A percentile compares a stretch with the other conserved stretches of the same genome.
phyloP scores from a whole-genome alignment of 1,284 basidiomycete genomes.

The Tremellales sp. region DNA sequence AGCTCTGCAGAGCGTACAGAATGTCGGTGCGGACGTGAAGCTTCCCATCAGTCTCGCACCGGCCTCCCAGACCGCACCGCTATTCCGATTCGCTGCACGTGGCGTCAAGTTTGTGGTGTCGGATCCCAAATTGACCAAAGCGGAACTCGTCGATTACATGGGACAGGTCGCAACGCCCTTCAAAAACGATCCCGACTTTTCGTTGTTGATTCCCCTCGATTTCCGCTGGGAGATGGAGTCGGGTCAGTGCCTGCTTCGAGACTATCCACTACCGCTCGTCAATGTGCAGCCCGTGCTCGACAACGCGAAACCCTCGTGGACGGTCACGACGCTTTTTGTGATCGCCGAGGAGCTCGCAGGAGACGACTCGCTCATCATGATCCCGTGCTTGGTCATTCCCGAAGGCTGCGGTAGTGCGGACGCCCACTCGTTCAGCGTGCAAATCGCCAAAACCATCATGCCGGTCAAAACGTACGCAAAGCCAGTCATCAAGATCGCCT shows the following conservation, averaged over 20 bases:
- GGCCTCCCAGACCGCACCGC: constrained; percentile 59
- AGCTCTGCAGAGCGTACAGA: constrained; percentile 39
- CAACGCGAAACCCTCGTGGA: constrained; percentile 18
- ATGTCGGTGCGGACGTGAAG: constrained; percentile 17
- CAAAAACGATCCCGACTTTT: constrained; percentile 66
- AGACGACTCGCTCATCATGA: constrained; percentile 65
- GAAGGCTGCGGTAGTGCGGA: constrained; percentile 56
- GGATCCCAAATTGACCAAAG: constrained; percentile 53
- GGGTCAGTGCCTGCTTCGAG: constrained; percentile 66
- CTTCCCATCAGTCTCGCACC: constrained; percentile 53
- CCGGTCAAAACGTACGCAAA: constrained; percentile 89
- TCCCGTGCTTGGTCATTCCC: constrained; percentile 63
- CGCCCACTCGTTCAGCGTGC: constrained; percentile 59
- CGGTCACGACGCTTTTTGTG: constrained; percentile 71
- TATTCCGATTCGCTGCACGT: constrained; percentile 67
- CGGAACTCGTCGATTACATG: constrained; percentile 56
- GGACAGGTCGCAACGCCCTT: constrained; percentile 52
- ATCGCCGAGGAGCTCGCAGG: constrained; percentile 85
- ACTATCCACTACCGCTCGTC: constrained; percentile 59
- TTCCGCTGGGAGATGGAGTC: constrained; percentile 66
- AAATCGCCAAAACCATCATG: constrained; percentile 89
- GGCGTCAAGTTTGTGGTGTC: constrained; percentile 60
- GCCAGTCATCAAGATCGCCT: constrained; percentile 65
- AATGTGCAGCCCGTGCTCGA: constrained; percentile 45
- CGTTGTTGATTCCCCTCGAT: constrained; percentile 79